Base-by-base conservation (phyloP, 306 rosid genomes). In the Sindora glabra region DNA sequence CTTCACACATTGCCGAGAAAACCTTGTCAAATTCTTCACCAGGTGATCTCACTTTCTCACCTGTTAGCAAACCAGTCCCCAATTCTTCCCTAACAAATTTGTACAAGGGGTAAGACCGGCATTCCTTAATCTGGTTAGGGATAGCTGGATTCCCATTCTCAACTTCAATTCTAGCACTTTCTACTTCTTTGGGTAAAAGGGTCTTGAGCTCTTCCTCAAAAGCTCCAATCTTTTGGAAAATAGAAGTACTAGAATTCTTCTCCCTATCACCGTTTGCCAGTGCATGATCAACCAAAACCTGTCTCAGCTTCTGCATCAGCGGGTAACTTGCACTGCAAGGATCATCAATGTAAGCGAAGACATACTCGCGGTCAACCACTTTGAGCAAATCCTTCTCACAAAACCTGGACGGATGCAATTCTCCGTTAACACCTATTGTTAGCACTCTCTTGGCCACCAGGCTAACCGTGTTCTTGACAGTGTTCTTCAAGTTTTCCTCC, bases 1-100 rank as follows among this genome's bases (percentile, higher is more conserved):
- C 96, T 37, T 61, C 75, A 57, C 82, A 79, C 52, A 91, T 68
- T 25, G 96, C 97, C 1, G 73, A 33, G 78, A 91, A 91, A 0
- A 91, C 91, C 70, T 79, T 87, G 6, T 91, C 97, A 71, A 61
- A 83, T 42, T 87, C 97, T 34, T 91, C 97, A 21, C 96, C 97
- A 2, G 97, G 97, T 3, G 97, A 87, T 57, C 14, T 73, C 0
- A 67, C 70, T 52, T 79, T 77, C 84, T 91, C 97, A 10, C 97
- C 97, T 5, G 96, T 87, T 21, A 91, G 62, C 61, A 87, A 66
- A 41, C 11, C 58, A 44, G 97, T 77, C 6, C 87, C 95, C 37
- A 87, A 18, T 18, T 47, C 80, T 62, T 91, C 89, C 29, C 97
- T 87, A 51, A 85, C 77, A 68, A 85, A 87, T 59, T 63, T 84